phyloP scores from a whole-genome alignment of 352 stramenopile genomes.

The Hyaloperonospora brassicae region DNA sequence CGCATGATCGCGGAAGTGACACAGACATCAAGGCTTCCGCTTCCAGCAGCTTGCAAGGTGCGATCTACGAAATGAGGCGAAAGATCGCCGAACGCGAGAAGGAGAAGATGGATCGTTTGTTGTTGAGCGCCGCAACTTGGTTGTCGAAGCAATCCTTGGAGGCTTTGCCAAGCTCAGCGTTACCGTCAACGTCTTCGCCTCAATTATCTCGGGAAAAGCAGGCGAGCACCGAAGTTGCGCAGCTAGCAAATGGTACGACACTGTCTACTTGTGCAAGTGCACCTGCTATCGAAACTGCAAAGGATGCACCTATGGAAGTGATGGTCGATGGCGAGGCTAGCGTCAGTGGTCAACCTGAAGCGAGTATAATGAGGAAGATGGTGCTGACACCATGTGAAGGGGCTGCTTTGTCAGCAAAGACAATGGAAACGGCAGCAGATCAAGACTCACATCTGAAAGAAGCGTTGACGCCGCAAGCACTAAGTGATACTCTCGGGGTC shows the following conservation, averaged over 20 bases:
- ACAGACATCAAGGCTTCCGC: constrained; percentile 5
- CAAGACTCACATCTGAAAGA: constrained; percentile 1
- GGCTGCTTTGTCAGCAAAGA: neutral
- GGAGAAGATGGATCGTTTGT: constrained; percentile 19
- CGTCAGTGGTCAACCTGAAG: constrained; percentile 3
- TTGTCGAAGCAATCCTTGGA: constrained; percentile 12
- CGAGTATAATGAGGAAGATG: constrained; percentile 5
- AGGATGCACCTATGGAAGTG: neutral
- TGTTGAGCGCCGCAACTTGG: constrained; percentile 13
- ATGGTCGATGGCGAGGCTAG: neutral
- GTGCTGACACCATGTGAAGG: neutral
- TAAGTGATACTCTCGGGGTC: constrained; percentile 19
- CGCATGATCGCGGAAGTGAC: constrained; percentile 14
- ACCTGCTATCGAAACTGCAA: constrained; percentile 1
- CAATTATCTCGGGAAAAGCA: constrained; percentile 5
- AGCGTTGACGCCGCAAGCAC: constrained; percentile 7
- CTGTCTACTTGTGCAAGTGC: constrained; percentile 5
- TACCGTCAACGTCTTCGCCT: constrained; percentile 14
- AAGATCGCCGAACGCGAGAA: constrained; percentile 53
- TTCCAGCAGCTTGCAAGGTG: constrained; percentile 15
- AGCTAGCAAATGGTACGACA: neutral
- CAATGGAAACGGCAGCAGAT: constrained; percentile 2
- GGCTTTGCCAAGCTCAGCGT: constrained; percentile 11
- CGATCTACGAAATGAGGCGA: constrained; percentile 47
- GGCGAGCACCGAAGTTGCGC: constrained; percentile 2